Evolutionary conservation across 768 basidiomycete species (phyloP), one percentile per base, ranked within the genome.

Genomic region (Boletus tomentosulus): DNA sequence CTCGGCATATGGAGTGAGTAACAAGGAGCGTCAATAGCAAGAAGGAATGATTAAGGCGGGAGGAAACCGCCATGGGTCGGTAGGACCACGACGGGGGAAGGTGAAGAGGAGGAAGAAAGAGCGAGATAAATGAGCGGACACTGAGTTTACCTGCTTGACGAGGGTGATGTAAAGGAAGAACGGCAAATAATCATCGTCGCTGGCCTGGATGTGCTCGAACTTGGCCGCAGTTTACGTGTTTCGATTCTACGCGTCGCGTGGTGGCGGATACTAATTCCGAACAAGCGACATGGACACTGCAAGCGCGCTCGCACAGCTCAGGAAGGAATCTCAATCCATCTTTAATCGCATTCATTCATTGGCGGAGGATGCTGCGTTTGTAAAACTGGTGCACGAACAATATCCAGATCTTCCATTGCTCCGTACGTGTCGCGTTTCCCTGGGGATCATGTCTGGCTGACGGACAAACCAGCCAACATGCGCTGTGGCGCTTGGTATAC

Each of bases 401-500:
- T 87, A 80, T 65, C 67, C 68, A 1, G 63, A 75, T 24, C 66
- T 86, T 15, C 83, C 86, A 0, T 54, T 89, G 9, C 62, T 89
- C 12, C 83, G 87, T 80, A 51, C 27, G 74, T 80, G 52, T 28
- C 7, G 39, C 39, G 12, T 22, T 1, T 1, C 0, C 12, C 9
- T n/a, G 19, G 10, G 33, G 7, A n/a, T 19, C 31, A 35, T 43
- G 15, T n/a, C 15, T 11, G 9, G 31, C 47, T 51, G 27, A 53
- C n/a, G 6, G 15, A n/a, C 24, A 12, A 10, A 4, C 24, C 64
- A 89, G 92, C 96, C 3, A 98, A 98, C 67, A 79, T 94, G 63
- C 82, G 96, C 24, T 97, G 94, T 62, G 96, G 96, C 4, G 87
- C 87, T 7, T 98, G 95, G 95, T 98, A 97, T 67, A 83, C 86